These are phyloP conservation scores for Stachybotrys chartarum DNA, from an alignment of 2,329 filamentous ascomycete species.

Conservation along the genomic window DNA sequence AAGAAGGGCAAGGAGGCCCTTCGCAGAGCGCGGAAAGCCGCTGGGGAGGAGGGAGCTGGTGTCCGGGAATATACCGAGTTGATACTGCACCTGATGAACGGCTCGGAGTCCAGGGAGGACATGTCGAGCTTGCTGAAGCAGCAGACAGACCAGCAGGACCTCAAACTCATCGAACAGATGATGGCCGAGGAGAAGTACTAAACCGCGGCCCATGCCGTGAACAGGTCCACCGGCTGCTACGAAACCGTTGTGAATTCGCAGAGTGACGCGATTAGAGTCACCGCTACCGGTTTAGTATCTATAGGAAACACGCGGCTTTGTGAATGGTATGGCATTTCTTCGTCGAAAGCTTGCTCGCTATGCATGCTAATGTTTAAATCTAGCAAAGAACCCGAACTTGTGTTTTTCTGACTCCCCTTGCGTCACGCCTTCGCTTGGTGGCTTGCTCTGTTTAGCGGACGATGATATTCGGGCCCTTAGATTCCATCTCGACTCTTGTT, in stretches of 20 bases:
- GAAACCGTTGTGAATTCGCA: too few relatives aligned
- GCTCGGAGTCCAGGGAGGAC: constrained; percentile 14
- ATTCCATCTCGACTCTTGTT: constrained; percentile 42
- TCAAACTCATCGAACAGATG: constrained; percentile 40
- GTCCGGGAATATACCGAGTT: constrained; percentile 55
- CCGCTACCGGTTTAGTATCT: too few relatives aligned
- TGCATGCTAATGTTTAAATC: constrained; percentile 32
- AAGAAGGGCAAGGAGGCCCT: constrained; percentile 48
- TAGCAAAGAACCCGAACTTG: constrained; percentile 29
- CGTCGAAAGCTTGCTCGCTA: neutral
- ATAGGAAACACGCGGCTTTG: too few relatives aligned
- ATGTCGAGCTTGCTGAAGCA: constrained; percentile 32
- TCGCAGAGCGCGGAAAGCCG: constrained; percentile 39
- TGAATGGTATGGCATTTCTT: neutral
- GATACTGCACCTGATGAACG: constrained; percentile 40
- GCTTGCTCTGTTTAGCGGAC: constrained; percentile 18
- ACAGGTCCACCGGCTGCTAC: too few relatives aligned
- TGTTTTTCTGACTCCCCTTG: neutral
- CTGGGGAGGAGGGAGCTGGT: constrained; percentile 49
- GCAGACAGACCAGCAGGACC: constrained; percentile 39
- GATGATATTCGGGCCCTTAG: constrained; percentile 34
- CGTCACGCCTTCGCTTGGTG: neutral
- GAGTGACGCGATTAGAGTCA: too few relatives aligned
- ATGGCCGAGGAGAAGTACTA: constrained; percentile 33
- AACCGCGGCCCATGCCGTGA: too few relatives aligned